A percentile compares a stretch with the other conserved stretches of the same genome.
These are phyloP conservation scores for Botrytis aclada DNA, from an alignment of 2,329 filamentous ascomycete species.

Conservation along the genomic window DNA sequence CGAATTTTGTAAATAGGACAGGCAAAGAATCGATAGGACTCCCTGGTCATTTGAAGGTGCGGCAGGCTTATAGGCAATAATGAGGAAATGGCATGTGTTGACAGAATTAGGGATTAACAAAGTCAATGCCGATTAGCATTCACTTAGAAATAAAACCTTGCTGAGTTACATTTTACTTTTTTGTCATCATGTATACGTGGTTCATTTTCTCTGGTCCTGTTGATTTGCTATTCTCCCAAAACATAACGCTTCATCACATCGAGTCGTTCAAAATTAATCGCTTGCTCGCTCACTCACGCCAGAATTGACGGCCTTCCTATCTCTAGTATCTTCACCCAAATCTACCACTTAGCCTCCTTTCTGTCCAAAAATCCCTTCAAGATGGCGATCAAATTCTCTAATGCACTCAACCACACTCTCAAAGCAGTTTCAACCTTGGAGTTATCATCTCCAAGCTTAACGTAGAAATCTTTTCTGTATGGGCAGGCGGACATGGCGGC, in stretches of 20 bases:
- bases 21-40: neutral
- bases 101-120: neutral
- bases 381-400: slow-evolving; percentile 77
- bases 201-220: neutral
- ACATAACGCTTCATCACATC: neutral
- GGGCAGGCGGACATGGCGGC: slow-evolving; percentile 91
- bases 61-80: neutral
- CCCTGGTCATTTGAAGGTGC: neutral
- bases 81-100: neutral
- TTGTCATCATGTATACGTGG: neutral
- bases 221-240: neutral
- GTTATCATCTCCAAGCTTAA: slow-evolving; percentile 71
- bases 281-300: slow-evolving; percentile 3
- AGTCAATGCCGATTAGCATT: neutral
- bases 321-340: neutral
- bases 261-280: slow-evolving; percentile 7
- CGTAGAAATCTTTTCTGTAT: slow-evolving; percentile 90
- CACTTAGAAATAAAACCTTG: neutral
- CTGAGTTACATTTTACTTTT: neutral
- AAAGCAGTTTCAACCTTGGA: slow-evolving; percentile 63
- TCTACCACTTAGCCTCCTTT: slow-evolving; percentile 46
- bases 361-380: slow-evolving; percentile 61
- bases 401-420: slow-evolving; percentile 66
- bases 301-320: neutral
- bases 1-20: neutral